phyloP scores from a whole-genome alignment of 169 alveolate species.

The Babesia bovis region DNA sequence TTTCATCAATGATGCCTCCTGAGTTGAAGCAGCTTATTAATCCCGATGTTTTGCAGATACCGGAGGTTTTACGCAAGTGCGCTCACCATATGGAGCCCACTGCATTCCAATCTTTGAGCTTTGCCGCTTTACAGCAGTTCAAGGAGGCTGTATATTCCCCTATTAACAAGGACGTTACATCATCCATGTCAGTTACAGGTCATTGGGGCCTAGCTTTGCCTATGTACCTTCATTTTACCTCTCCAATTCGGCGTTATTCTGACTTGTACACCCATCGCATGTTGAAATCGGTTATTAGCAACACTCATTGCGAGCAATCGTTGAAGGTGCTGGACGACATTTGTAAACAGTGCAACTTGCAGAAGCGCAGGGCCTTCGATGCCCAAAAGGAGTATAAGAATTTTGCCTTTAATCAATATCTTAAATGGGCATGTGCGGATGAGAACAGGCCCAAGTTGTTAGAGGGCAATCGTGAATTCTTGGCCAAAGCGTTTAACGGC shows the following conservation, averaged over 20 bases:
- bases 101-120: conserved; percentile 68
- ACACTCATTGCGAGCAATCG: conserved; percentile 38
- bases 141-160: conserved; percentile 76
- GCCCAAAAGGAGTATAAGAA: conserved; percentile 77
- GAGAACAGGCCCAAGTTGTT: not conserved
- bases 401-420: conserved; percentile 73
- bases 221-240: conserved; percentile 96
- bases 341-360: conserved; percentile 78
- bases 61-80: conserved; percentile 64
- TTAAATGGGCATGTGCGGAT: conserved; percentile 47
- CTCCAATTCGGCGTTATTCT: conserved; percentile 99
- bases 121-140: conserved; percentile 70
- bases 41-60: conserved; percentile 28
- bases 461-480: not conserved
- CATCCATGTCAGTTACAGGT: conserved; percentile 6
- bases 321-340: conserved; percentile 57
- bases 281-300: conserved; percentile 61
- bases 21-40: conserved; percentile 35
- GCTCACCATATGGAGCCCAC: conserved; percentile 64
- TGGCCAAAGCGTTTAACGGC: not conserved
- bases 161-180: conserved; percentile 22
- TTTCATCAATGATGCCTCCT: conserved; percentile 48
- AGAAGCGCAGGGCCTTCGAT: conserved; percentile 77
- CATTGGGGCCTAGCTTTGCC: conserved; percentile 97
- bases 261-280: conserved; percentile 96